Base-by-base conservation (phyloP, 2,329 filamentous ascomycete genomes). In the Fusarium tjaetaba region DNA sequence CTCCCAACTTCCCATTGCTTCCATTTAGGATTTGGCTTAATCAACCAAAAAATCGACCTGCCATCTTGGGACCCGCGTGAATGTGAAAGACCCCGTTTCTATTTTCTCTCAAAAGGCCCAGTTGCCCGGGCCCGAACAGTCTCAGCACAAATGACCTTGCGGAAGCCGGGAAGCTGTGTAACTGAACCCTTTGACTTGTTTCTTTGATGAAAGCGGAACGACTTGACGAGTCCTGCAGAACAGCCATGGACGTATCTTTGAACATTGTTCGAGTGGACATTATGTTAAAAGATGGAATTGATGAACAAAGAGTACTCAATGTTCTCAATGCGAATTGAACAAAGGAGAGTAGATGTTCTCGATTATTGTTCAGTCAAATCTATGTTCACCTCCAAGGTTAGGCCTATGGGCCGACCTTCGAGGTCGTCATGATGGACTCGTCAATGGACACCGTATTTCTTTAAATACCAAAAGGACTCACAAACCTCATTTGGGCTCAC, bases 1-100 rank as follows among this genome's bases (percentile, higher is more conserved):
- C 74, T 76, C 51, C 60, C 41, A 34, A 49, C 68, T 77, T 77
- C 76, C 64, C 57, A 58, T 39, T 24, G 68, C 46, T 77, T 77
- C 76, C 60, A 76, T 69, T 49, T 49, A 56, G 38, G 41, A 42
- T 41, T 43, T 60, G 45, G 22, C 39, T 70, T 49, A 64, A 62
- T 68, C 48, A 68, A 57, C 58, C 52, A 56, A 56, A 45, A n/a
- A 30, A 10, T 36, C 26, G 49, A 62, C 55, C 51, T 71, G 34
- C 43, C 60, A 26, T 46, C 46, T 66, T 56, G 28, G 49, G 41
- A 38, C 20, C 36, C 36, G n/a, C 15, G 14, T 41, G 24, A 38
- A 24, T 14, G 14, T 41, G 24, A 53, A 32, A 67, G 34, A 36
- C 18, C 60, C 61, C 42, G 5, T 55, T 55, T 48, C 49, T 61